Conservation (phyloP, 768 basidiomycete species). For the Tylopilus sp. region DNA sequence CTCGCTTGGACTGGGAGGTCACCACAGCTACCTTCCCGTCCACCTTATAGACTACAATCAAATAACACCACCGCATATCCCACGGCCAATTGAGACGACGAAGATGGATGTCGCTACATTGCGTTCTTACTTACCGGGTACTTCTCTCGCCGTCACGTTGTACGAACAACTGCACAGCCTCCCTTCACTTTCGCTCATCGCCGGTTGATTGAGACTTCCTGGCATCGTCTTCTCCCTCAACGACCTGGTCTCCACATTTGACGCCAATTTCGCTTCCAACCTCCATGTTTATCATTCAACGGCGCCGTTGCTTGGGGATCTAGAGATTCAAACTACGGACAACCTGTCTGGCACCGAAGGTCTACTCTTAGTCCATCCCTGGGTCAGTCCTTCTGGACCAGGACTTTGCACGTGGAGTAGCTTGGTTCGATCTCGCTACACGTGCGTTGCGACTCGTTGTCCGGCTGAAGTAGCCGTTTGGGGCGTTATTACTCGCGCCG, state of each 20-base stretch:
- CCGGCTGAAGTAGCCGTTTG: no score
- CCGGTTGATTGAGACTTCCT: no score
- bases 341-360: neutral
- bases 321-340: neutral
- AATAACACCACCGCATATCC: neutral
- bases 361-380: no score
- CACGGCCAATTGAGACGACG: neutral
- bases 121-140: neutral
- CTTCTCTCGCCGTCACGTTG: neutral
- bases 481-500: neutral
- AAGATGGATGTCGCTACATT: neutral
- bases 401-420: no score
- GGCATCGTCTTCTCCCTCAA: neutral
- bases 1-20: neutral
- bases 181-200: neutral
- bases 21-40: conserved; percentile 4
- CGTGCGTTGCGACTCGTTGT: no score
- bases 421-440: no score
- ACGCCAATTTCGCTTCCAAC: no score
- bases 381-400: no score
- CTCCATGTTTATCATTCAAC: no score
- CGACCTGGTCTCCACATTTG: neutral
- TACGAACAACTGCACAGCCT: neutral
- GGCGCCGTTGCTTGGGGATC: neutral
- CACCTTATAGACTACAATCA: neutral